phyloP scores from a whole-genome alignment of 352 stramenopile genomes.

The Phytophthora fragariae region DNA sequence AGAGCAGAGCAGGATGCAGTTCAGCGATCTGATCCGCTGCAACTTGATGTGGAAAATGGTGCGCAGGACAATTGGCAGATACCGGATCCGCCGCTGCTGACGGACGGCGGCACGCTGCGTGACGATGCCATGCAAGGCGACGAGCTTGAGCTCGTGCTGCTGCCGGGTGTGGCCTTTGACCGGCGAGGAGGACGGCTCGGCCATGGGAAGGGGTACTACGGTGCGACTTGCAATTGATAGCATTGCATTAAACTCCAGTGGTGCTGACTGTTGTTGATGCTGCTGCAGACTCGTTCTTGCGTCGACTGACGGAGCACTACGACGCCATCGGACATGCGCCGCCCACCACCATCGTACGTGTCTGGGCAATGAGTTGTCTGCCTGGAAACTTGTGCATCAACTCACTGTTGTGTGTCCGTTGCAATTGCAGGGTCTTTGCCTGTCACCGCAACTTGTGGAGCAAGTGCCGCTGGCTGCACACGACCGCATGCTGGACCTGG shows the following conservation, averaged over 20 bases:
- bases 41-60: not conserved
- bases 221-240: constrained; percentile 31
- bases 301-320: constrained; percentile 63
- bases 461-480: constrained; percentile 70
- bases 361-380: constrained; percentile 4
- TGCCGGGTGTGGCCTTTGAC: constrained; percentile 89
- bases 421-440: constrained; percentile 63
- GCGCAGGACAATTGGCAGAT: constrained; percentile 90
- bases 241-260: not conserved
- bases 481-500: constrained; percentile 69
- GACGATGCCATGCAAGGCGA: constrained; percentile 52
- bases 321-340: constrained; percentile 39
- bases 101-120: constrained; percentile 31
- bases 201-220: constrained; percentile 91
- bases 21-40: constrained; percentile 26
- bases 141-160: constrained; percentile 82
- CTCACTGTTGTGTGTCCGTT: constrained; percentile 3
- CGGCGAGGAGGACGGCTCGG: constrained; percentile 76
- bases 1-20: not conserved
- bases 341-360: constrained; percentile 70
- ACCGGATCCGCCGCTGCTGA: constrained; percentile 67
- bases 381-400: not conserved
- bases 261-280: constrained; percentile 1
- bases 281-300: constrained; percentile 75
- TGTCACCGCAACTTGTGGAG: constrained; percentile 66